Evolutionary conservation across 345 rosid species (phyloP).

Genomic region (Heritiera fomes): DNA sequence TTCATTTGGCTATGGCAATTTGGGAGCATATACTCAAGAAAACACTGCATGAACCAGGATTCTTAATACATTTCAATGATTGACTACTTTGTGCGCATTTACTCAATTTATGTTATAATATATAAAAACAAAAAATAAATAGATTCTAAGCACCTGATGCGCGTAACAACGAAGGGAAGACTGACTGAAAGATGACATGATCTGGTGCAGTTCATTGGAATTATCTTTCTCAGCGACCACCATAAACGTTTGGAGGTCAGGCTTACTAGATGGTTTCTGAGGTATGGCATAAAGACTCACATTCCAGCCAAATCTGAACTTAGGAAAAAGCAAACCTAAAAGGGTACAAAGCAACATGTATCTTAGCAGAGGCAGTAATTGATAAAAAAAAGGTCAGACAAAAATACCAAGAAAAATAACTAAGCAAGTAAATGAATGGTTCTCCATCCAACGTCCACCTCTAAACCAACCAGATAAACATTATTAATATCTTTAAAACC

Average conservation of each 20-base stretch:
- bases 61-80: not conserved
- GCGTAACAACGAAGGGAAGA: constrained; percentile 43
- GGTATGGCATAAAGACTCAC: constrained; percentile 58
- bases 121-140: not conserved
- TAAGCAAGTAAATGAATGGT: constrained; percentile 11
- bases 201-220: constrained; percentile 46
- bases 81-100: not conserved
- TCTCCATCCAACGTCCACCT: not conserved
- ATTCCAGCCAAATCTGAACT: constrained; percentile 89
- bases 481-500: not conserved
- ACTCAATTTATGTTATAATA: not conserved
- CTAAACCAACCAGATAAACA: not conserved
- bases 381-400: not conserved
- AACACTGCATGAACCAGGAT: not conserved
- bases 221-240: constrained; percentile 68
- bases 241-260: constrained; percentile 71
- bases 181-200: constrained; percentile 43
- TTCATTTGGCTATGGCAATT: not conserved
- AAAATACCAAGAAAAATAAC: constrained; percentile 13
- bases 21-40: not conserved
- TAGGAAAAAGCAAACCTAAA: constrained; percentile 81
- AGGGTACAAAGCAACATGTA: constrained; percentile 22
- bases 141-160: constrained; percentile 53
- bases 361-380: constrained; percentile 1
- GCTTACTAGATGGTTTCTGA: constrained; percentile 48